These are phyloP conservation scores for Trichoderma sp. DNA, from an alignment of 2,329 filamentous ascomycete genomes.

Conservation along the genomic window DNA sequence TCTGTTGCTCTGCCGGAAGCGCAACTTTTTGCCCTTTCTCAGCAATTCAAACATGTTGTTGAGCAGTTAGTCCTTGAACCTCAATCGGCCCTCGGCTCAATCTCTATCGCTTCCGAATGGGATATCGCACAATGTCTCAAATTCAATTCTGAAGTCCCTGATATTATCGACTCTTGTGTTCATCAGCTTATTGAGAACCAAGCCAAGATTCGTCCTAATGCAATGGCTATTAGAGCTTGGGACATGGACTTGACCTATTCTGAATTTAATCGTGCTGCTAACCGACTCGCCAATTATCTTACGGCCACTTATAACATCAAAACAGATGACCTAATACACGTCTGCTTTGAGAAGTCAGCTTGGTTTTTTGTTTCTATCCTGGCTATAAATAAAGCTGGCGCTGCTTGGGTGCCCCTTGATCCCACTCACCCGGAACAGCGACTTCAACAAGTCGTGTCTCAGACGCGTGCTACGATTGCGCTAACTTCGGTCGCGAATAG, in stretches of 20 bases:
- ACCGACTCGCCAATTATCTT: slow-evolving; percentile 20
- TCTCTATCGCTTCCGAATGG: slow-evolving; percentile 4
- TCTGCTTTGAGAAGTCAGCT: slow-evolving; percentile 20
- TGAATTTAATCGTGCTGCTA: slow-evolving; percentile 29
- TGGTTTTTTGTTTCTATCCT: slow-evolving; percentile 25
- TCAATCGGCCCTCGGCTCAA: neutral
- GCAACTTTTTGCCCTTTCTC: slow-evolving; percentile 7
- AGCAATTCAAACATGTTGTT: slow-evolving; percentile 15
- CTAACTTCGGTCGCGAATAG: neutral
- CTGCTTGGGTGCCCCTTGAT: slow-evolving; percentile 21
- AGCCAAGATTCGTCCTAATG: neutral
- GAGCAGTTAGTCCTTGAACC: neutral
- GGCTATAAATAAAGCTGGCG: slow-evolving; percentile 23
- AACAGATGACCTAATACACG: slow-evolving; percentile 9
- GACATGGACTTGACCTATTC: slow-evolving; percentile 37
- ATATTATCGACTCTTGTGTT: slow-evolving; percentile 8
- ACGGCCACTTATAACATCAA: slow-evolving; percentile 19
- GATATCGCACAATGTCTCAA: slow-evolving; percentile 6
- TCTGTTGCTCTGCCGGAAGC: neutral
- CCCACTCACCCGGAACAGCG: slow-evolving; percentile 19
- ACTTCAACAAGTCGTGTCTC: neutral
- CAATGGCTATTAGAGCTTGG: slow-evolving; percentile 12
- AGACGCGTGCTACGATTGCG: slow-evolving; percentile 1
- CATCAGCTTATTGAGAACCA: slow-evolving; percentile 19
- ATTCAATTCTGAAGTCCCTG: slow-evolving; percentile 5